Percentiles rank a stretch among this genome's conserved stretches.
Evolutionary conservation across 768 basidiomycete species (phyloP).

Genomic region (Leccinum uliginosum): DNA sequence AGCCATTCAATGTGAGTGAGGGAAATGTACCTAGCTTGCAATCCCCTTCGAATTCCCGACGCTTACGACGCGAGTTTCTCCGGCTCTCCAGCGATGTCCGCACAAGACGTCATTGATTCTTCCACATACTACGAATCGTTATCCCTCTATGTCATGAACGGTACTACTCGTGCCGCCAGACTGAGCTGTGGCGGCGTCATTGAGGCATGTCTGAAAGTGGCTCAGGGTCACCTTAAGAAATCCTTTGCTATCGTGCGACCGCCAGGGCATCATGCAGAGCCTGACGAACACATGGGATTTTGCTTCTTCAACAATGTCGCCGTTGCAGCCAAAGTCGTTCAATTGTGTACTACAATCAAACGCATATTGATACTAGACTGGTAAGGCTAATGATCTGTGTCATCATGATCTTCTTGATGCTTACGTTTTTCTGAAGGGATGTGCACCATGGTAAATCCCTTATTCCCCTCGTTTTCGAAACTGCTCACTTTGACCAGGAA

Average conservation of each 20-base stretch:
- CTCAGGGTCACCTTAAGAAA: constrained; percentile 74
- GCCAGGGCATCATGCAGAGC: constrained; percentile 98
- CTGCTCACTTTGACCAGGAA: constrained; percentile 51
- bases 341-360: constrained; percentile 63
- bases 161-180: constrained; percentile 79
- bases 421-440: constrained; percentile 56
- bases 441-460: constrained; percentile 76
- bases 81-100: constrained; percentile 55
- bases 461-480: neutral
- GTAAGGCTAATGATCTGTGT: constrained; percentile 44
- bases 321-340: constrained; percentile 81
- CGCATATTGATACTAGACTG: constrained; percentile 93
- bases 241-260: constrained; percentile 94
- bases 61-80: constrained; percentile 16
- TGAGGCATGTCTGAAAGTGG: constrained; percentile 84
- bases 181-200: constrained; percentile 95
- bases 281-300: constrained; percentile 98
- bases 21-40: neutral
- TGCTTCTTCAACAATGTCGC: constrained; percentile 99
- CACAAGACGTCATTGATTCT: constrained; percentile 71
- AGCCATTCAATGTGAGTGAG: constrained; percentile 69
- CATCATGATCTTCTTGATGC: constrained; percentile 4
- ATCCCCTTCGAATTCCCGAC: constrained; percentile 3
- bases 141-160: constrained; percentile 86
- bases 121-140: constrained; percentile 83